A percentile compares a stretch with the other conserved stretches of the same genome.
Evolutionary conservation across 108 stramenopile genomes (phyloP).

Genomic region (Aurantiochytrium sp.): DNA sequence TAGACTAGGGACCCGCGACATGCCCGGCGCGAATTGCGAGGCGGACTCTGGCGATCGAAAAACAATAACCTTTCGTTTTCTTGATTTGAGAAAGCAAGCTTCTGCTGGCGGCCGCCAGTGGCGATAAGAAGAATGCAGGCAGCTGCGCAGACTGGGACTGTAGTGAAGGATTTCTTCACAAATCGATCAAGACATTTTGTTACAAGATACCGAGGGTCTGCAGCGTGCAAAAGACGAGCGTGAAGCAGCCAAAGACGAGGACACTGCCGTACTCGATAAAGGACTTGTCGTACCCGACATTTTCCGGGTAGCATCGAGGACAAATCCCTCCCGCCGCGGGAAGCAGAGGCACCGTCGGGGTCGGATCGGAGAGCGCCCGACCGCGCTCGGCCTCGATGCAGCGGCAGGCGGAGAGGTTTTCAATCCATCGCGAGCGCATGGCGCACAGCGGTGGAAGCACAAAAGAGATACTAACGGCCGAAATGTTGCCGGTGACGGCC

Average conservation of each 20-base stretch:
- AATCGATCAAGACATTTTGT: no score
- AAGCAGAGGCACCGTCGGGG: not conserved
- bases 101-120: no score
- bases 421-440: not conserved
- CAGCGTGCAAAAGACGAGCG: conserved; percentile 13
- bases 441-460: conserved; percentile 8
- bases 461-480: not conserved
- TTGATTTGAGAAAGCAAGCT: no score
- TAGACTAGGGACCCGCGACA: no score
- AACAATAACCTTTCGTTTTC: no score
- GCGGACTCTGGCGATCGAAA: no score
- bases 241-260: not conserved
- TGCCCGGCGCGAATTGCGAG: no score
- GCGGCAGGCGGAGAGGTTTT: not conserved
- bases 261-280: not conserved
- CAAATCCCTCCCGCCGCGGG: not conserved
- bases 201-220: not conserved
- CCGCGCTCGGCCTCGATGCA: not conserved
- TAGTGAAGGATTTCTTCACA: no score
- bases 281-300: not conserved
- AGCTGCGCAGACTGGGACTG: no score
- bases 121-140: no score
- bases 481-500: not conserved
- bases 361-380: not conserved
- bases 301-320: not conserved